These are phyloP conservation scores for Dimocarpus longan DNA, from an alignment of 345 rosid genomes.

Conservation along the genomic window DNA sequence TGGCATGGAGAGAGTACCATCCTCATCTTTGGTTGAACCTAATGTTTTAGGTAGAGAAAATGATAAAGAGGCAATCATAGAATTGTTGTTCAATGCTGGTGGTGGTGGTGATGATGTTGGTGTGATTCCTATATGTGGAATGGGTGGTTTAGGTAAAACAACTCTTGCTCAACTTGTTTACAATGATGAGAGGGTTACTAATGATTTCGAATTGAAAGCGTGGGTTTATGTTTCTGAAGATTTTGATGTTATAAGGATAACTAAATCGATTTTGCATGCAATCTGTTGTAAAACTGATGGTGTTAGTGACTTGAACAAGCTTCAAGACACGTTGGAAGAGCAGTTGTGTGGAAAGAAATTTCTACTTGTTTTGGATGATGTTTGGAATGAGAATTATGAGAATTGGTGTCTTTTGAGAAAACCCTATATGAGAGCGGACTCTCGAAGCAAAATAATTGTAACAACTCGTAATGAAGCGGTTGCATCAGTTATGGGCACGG, in stretches of 20 bases:
- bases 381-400: conserved; percentile 8
- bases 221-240: conserved; percentile 14
- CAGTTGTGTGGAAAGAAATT: neutral
- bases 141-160: conserved; percentile 2
- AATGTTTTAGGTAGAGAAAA: conserved; percentile 36
- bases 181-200: neutral
- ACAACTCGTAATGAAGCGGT: neutral
- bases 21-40: conserved; percentile 40
- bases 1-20: conserved; percentile 15
- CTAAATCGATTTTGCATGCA: neutral
- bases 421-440: neutral
- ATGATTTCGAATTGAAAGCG: neutral
- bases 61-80: conserved; percentile 28
- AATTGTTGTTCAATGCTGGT: conserved; percentile 24
- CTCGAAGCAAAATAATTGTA: neutral
- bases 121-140: conserved; percentile 25
- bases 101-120: neutral
- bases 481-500: conserved; percentile 1
- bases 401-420: neutral
- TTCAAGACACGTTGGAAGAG: neutral
- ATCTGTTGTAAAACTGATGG: neutral
- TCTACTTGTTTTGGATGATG: conserved; percentile 14
- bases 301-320: neutral
- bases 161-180: conserved; percentile 25
- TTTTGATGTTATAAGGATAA: neutral